phyloP scores from a whole-genome alignment of 2,329 filamentous ascomycete species.

The Alternaria metachromatica region DNA sequence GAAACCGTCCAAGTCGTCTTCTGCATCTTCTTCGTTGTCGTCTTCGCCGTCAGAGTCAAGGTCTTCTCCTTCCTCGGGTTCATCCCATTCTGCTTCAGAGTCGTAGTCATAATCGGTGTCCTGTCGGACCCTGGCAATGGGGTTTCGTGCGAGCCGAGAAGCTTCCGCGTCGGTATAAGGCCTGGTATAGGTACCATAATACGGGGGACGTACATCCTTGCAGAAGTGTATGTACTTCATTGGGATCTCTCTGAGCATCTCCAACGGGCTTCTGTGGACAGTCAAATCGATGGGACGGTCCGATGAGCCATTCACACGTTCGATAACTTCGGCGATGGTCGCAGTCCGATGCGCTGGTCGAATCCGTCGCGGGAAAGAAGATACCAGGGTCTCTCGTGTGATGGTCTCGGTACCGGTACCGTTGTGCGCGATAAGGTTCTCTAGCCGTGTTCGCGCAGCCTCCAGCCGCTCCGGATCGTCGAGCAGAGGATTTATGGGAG shows the following conservation, averaged over 20 bases:
- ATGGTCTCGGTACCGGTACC: conserved; percentile 20
- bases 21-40: conserved; percentile 73
- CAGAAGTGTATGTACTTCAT: conserved; percentile 68
- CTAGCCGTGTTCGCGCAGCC: conserved; percentile 36
- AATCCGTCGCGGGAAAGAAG: conserved; percentile 18
- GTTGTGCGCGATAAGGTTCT: conserved; percentile 28
- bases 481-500: conserved; percentile 56
- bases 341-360: conserved; percentile 25
- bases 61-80: conserved; percentile 75
- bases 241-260: conserved; percentile 62
- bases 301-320: conserved; percentile 53
- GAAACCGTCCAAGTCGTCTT: conserved; percentile 88
- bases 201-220: conserved; percentile 70
- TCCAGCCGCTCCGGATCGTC: conserved; percentile 36
- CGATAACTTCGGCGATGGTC: conserved; percentile 49
- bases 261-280: conserved; percentile 44
- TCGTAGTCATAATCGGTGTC: conserved; percentile 83
- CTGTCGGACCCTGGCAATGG: conserved; percentile 60
- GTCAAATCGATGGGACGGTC: conserved; percentile 54
- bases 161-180: conserved; percentile 55
- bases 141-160: conserved; percentile 62
- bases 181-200: conserved; percentile 75
- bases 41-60: conserved; percentile 70
- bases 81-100: conserved; percentile 84
- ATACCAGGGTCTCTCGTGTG: conserved; percentile 25